Conservation (phyloP, 2,329 filamentous ascomycete species). For the Colletotrichum eleusines region DNA sequence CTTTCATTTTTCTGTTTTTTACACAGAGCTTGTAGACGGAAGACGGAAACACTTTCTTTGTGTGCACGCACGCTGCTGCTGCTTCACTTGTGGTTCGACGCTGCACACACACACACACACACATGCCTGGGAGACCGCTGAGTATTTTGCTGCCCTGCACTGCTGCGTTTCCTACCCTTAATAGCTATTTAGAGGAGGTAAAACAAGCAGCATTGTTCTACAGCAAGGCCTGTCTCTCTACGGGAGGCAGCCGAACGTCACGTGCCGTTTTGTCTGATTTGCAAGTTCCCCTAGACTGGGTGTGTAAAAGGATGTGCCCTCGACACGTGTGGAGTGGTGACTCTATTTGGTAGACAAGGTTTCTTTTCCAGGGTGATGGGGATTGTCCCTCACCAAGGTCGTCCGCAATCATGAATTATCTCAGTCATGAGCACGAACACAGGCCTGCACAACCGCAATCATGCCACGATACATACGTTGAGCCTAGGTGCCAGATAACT, state of each 20-base stretch:
- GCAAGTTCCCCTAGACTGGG: not conserved
- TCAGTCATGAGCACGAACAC: not conserved
- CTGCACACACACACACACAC: not conserved
- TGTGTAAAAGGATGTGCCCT: not conserved
- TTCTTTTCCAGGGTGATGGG: not conserved
- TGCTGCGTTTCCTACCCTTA: not conserved
- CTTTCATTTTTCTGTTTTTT: conserved; percentile 33
- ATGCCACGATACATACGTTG: conserved; percentile 26
- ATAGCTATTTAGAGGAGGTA: not conserved
- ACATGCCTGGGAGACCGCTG: not conserved
- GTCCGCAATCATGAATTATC: not conserved
- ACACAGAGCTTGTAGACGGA: no score
- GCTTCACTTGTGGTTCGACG: not conserved
- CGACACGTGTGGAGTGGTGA: no score
- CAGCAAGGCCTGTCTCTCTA: not conserved
- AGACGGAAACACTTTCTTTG: no score
- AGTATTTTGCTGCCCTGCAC: not conserved
- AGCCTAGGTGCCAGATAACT: conserved; percentile 32
- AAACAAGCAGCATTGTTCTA: not conserved
- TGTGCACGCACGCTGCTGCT: not conserved
- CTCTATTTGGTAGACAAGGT: not conserved
- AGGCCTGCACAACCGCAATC: conserved; percentile 18
- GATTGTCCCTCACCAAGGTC: not conserved
- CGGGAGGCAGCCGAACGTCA: not conserved
- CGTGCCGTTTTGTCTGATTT: not conserved